phyloP scores from a whole-genome alignment of 2,329 filamentous ascomycete species.

The Hortaea werneckii region DNA sequence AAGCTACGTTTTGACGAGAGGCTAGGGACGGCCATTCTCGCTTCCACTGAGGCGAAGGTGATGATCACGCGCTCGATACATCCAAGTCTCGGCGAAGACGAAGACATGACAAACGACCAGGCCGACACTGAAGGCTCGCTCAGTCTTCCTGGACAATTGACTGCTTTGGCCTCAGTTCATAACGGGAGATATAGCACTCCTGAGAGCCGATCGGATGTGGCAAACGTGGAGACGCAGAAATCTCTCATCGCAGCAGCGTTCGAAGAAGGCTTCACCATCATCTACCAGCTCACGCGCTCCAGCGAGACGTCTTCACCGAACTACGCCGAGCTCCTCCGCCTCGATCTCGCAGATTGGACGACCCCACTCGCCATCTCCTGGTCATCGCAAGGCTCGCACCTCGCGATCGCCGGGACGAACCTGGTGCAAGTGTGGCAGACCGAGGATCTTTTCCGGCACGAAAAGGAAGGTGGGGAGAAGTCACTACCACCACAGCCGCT shows the following conservation, averaged over 20 bases:
- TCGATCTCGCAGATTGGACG: conserved; percentile 14
- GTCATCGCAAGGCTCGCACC: conserved; percentile 32
- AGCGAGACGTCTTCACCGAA: conserved; percentile 1
- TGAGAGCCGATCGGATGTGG: conserved; percentile 4
- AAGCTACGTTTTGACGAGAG: conserved; percentile 28
- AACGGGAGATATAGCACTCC: conserved; percentile 1
- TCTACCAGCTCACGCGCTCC: conserved; percentile 28
- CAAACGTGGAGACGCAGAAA: neutral
- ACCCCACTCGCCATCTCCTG: conserved; percentile 34
- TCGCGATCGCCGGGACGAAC: conserved; percentile 36
- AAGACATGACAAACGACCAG: conserved; percentile 6
- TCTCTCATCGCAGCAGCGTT: conserved; percentile 30
- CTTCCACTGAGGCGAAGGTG: conserved; percentile 14
- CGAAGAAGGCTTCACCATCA: conserved; percentile 28
- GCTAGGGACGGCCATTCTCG: conserved; percentile 26
- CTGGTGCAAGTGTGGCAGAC: conserved; percentile 35
- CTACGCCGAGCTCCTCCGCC: conserved; percentile 9
- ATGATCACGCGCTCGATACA: conserved; percentile 25
- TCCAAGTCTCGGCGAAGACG: neutral
- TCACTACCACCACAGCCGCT: conserved; percentile 8
- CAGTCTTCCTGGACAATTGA: conserved; percentile 21
- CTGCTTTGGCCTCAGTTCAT: conserved; percentile 32
- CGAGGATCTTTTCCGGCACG: conserved; percentile 7
- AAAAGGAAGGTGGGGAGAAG: conserved; percentile 2
- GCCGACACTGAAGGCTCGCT: neutral